Conservation (phyloP, 192 early-diverging fungal species). For the Coemansia sp. region DNA sequence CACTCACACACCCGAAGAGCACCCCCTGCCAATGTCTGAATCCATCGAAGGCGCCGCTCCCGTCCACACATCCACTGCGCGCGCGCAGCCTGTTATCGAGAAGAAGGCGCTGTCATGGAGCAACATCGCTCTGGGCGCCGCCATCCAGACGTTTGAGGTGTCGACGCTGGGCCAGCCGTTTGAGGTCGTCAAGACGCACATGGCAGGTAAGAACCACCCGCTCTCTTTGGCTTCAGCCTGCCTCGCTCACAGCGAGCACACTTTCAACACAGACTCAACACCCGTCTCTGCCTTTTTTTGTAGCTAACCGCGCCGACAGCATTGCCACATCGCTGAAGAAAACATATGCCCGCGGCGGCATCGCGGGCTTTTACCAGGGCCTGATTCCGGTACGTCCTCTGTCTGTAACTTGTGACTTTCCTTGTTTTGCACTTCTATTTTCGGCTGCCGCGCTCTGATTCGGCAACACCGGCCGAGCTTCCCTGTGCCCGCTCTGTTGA, state of each 20-base stretch:
- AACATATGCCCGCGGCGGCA: constrained; percentile 79
- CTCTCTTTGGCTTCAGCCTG: background rate
- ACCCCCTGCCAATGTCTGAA: too few species aligned
- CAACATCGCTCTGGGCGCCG: constrained; percentile 86
- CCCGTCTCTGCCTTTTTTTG: constrained; percentile 1
- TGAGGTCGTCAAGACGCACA: constrained; percentile 93
- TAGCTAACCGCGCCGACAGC: constrained; percentile 79
- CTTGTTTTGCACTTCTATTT: background rate
- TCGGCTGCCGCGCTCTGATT: constrained; percentile 54
- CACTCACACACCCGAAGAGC: background rate
- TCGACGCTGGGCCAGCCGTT: constrained; percentile 93
- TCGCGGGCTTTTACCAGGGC: constrained; percentile 94
- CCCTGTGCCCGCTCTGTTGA: background rate
- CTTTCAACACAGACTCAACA: background rate
- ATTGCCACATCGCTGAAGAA: constrained; percentile 67
- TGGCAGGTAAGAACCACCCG: constrained; percentile 57
- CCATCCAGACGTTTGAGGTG: constrained; percentile 87
- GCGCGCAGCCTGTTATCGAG: constrained; percentile 32
- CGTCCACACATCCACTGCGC: background rate
- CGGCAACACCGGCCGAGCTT: background rate
- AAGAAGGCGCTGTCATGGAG: constrained; percentile 86
- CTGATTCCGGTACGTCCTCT: constrained; percentile 62
- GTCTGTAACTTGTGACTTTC: background rate
- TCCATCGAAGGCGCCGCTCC: constrained; percentile 12
- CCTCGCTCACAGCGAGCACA: background rate